Evolutionary conservation across 192 early-diverging fungal species (phyloP), one percentile per base, ranked within the genome.

Genomic region (Coemansia sp.): DNA sequence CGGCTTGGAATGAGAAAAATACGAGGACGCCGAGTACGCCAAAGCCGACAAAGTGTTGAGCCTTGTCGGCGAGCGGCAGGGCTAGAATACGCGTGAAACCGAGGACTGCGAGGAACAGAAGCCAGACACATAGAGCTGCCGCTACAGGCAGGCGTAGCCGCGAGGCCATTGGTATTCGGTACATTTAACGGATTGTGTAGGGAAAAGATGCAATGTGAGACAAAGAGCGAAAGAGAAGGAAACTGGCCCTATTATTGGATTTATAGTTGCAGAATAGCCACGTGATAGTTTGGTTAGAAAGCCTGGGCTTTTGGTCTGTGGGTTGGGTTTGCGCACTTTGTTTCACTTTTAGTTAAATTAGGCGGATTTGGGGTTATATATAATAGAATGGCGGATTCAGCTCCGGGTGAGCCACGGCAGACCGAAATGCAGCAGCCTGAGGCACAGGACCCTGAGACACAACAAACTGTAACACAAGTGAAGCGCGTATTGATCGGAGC

Each of bases 401-500:
- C 40, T 15, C 40, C 1, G 14, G 4, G 8, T 3, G 14, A 44
- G 11, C 15, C 40, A 44, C 40, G 15, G 40, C 40, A 6, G 31
- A 34, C 31, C 7, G 31, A 34, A 8, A 34, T 8, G 8, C 31
- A 44, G 10, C 40, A 44, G 31, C 31, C 31, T 34, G 31, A 34
- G 10, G 10, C 40, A 44, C 40, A 12, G 3, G 4, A 12, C 2
- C 3, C 40, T 15, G 40, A 44, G 4, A 4, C 15, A 44, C 40
- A 44, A 14, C 40, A 26, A 26, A 26, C 25, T 26, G 25, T 0
- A 4, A 26, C 25, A 26, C 25, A 12, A n/a, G 50, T 36, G 3
- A 67, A 61, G 47, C 71, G 83, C 51, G 80, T 97, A 23, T 83
- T 97, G 3, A 77, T 97, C 37, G 93, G 86, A 5, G 85, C 87